phyloP scores from a whole-genome alignment of 2,329 filamentous ascomycete species.

The Xenosphaeropsis pyriputrescens region DNA sequence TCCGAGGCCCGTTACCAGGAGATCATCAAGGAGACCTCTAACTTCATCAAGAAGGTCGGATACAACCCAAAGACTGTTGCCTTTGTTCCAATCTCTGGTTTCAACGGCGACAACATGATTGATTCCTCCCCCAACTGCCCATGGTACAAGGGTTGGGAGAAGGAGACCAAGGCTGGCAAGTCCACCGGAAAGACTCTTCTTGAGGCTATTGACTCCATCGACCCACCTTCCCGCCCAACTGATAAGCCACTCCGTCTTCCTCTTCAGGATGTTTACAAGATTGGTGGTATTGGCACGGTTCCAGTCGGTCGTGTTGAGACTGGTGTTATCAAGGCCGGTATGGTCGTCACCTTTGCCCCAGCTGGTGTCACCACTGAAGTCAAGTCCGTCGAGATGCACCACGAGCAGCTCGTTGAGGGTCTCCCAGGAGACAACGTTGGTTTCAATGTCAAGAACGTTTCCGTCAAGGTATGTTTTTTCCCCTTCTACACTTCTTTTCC shows the following conservation, averaged over 20 bases:
- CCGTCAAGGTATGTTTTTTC: conserved; percentile 56
- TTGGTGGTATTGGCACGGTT: conserved; percentile 99
- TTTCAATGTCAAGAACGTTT: conserved; percentile 99
- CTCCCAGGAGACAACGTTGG: conserved; percentile 99
- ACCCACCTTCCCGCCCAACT: conserved; percentile 80
- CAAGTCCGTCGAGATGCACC: conserved; percentile 99
- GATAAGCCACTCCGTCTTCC: conserved; percentile 99
- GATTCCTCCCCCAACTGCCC: conserved; percentile 79
- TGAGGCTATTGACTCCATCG: conserved; percentile 95
- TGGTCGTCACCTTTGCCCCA: conserved; percentile 98
- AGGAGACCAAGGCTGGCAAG: conserved; percentile 89
- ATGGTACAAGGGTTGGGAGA: conserved; percentile 99
- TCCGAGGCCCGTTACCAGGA: conserved; percentile 90
- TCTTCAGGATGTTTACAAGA: conserved; percentile 99
- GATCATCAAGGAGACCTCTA: conserved; percentile 99
- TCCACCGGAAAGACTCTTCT: conserved; percentile 90
- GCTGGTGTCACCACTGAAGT: conserved; percentile 99
- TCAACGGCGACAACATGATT: conserved; percentile 99
- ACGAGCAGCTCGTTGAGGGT: conserved; percentile 96
- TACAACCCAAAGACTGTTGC: conserved; percentile 99
- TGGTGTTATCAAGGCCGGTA: conserved; percentile 78
- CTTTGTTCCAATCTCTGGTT: conserved; percentile 99
- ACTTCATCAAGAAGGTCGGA: conserved; percentile 99
- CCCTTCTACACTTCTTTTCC: no score
- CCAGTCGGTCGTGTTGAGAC: conserved; percentile 99